Conservation (phyloP, 345 rosid genomes). For the Acer negundo region DNA sequence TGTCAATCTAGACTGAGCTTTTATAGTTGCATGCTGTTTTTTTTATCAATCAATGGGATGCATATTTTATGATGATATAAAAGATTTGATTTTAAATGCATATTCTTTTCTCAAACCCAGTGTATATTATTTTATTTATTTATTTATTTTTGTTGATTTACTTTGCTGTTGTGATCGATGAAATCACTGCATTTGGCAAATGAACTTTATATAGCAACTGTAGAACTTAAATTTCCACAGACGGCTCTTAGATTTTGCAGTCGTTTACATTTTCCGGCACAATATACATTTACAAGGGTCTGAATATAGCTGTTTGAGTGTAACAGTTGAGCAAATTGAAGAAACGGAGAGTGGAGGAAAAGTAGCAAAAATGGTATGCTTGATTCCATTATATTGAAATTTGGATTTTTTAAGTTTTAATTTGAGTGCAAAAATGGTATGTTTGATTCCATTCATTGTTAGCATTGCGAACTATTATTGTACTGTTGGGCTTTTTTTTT, state of each 20-base stretch:
- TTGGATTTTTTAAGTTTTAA: background rate
- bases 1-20: background rate
- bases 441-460: too few species aligned
- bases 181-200: slow-evolving; percentile 15
- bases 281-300: background rate
- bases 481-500: background rate
- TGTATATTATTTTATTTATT: background rate
- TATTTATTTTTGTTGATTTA: background rate
- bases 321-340: slow-evolving; percentile 4
- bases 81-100: background rate
- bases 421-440: background rate
- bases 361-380: slow-evolving; percentile 28
- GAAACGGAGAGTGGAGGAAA: slow-evolving; percentile 3
- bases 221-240: background rate
- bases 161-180: background rate
- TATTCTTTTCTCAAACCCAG: background rate
- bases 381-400: background rate
- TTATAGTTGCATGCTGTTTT: background rate
- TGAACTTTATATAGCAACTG: background rate
- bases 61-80: background rate
- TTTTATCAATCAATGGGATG: background rate
- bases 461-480: background rate
- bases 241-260: background rate
- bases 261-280: background rate
- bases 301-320: slow-evolving; percentile 1